These are phyloP conservation scores for Ustilaginoidea virens DNA, from an alignment of 2,329 filamentous ascomycete genomes.

Conservation along the genomic window DNA sequence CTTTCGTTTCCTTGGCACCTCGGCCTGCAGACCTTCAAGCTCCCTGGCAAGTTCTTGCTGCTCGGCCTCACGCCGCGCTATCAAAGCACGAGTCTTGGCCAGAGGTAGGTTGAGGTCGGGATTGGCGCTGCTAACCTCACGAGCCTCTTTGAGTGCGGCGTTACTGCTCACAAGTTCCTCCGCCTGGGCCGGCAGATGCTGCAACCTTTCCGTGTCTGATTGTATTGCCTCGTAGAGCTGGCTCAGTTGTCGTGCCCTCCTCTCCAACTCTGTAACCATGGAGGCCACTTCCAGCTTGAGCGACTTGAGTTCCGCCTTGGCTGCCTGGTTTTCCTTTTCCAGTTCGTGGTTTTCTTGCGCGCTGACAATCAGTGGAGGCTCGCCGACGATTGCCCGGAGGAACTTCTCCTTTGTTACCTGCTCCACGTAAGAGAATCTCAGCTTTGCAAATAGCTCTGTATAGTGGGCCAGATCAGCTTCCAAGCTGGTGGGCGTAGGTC, in stretches of 20 bases:
- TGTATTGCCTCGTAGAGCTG: conserved; percentile 34
- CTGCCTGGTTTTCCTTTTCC: conserved; percentile 49
- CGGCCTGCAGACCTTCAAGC: conserved; percentile 45
- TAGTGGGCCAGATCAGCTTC: conserved; percentile 80
- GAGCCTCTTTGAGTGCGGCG: conserved; percentile 27
- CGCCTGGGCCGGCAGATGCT: conserved; percentile 32
- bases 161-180: no score
- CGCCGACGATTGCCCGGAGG: conserved; percentile 78
- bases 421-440: conserved; percentile 94
- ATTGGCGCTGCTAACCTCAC: conserved; percentile 19
- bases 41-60: conserved; percentile 44
- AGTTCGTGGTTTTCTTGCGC: conserved; percentile 68
- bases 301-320: conserved; percentile 62
- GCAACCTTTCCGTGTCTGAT: conserved; percentile 31
- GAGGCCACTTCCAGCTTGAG: conserved; percentile 66
- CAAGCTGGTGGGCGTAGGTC: conserved; percentile 58
- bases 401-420: conserved; percentile 99
- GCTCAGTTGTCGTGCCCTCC: conserved; percentile 41
- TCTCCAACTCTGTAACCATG: conserved; percentile 59
- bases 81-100: conserved; percentile 36
- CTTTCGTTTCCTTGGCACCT: conserved; percentile 48
- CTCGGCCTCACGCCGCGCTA: conserved; percentile 34
- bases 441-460: conserved; percentile 87
- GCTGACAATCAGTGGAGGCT: conserved; percentile 74
- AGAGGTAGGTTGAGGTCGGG: conserved; percentile 39